Base-by-base conservation (phyloP, 306 rosid species). In the Quercus variabilis region DNA sequence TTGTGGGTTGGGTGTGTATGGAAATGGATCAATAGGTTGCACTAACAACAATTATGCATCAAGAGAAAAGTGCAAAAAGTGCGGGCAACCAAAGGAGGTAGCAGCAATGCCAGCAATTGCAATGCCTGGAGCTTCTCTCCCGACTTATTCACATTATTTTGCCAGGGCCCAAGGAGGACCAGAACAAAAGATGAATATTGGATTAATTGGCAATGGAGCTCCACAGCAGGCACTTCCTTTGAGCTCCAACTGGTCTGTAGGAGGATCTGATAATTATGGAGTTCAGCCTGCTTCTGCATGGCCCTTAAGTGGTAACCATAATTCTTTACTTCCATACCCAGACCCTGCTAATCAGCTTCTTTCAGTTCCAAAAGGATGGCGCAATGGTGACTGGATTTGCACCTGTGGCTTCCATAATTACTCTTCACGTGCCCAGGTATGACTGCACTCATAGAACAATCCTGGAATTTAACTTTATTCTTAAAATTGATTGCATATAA, bases 11-110 rank as follows among this genome's bases (percentile, higher is more conserved):
- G 88, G 89, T 88, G 80, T 91, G 87, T 88, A 52, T 92, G 88
- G 92, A 91, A 83, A 84, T 94, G 94, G 92, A 91, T 80, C 92
- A 78, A 88, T 93, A 95, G 99, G 98, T 89, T 95, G 99, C 99
- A 95, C 99, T 91, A 95, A 95, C 97, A 95, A 93, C 98, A 95
- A 95, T 93, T 95, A 95, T 92, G 99, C 99, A 86, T 95, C 99
- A 90, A 88, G 98, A 95, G 98, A 93, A 81, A 92, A 88, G 94
- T 95, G 98, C 93, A 95, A 95, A 86, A 95, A 91, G 86, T 95
- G 98, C 49, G 98, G 99, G 74, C 93, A 95, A 85, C 93, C 88
- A 31, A 95, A 93, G 96, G 98, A 91, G 91, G 82, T 91, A 79
- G 96, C 98, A 54, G 94, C 96, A 84, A 91, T 94, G 96, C 92